A percentile compares a stretch with the other conserved stretches of the same genome.
Evolutionary conservation across 2,329 filamentous ascomycete genomes (phyloP).

Genomic region (Pseudogymnoascus sp.): DNA sequence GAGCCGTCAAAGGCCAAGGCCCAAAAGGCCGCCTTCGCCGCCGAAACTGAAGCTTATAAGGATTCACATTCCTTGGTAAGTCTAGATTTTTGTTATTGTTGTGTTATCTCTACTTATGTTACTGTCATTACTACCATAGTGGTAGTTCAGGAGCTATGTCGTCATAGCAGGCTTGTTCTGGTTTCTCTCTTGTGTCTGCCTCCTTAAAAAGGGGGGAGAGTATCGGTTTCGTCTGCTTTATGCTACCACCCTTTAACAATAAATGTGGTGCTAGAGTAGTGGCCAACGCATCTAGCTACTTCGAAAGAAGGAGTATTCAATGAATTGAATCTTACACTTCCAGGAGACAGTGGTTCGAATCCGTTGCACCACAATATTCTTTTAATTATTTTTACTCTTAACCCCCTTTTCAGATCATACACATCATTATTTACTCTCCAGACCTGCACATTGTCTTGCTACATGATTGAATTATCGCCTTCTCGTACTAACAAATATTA

Average conservation of each 20-base stretch:
- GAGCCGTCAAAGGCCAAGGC: slow-evolving; percentile 40
- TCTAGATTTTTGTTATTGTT: background rate
- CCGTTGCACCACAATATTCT: background rate
- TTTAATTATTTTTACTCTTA: background rate
- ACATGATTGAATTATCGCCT: background rate
- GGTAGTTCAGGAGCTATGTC: background rate
- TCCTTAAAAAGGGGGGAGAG: background rate
- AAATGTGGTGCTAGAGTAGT: background rate
- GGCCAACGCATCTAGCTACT: background rate
- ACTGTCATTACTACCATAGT: background rate
- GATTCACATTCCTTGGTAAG: slow-evolving; percentile 51
- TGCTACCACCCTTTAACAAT: background rate
- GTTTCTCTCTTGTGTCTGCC: background rate
- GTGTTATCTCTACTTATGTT: slow-evolving; percentile 11
- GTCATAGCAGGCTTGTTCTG: background rate
- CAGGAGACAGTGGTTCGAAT: background rate
- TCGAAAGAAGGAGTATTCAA: slow-evolving; percentile 18
- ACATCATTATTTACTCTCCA: background rate
- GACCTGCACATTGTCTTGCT: background rate
- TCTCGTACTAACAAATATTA: slow-evolving; percentile 28
- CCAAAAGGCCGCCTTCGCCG: slow-evolving; percentile 48
- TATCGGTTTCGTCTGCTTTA: background rate
- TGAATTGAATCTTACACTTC: slow-evolving; percentile 11
- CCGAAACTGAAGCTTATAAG: slow-evolving; percentile 60
- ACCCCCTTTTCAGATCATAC: background rate